Evolutionary conservation across 2,329 filamentous ascomycete genomes (phyloP).

Genomic region (Fusarium coffeatum): DNA sequence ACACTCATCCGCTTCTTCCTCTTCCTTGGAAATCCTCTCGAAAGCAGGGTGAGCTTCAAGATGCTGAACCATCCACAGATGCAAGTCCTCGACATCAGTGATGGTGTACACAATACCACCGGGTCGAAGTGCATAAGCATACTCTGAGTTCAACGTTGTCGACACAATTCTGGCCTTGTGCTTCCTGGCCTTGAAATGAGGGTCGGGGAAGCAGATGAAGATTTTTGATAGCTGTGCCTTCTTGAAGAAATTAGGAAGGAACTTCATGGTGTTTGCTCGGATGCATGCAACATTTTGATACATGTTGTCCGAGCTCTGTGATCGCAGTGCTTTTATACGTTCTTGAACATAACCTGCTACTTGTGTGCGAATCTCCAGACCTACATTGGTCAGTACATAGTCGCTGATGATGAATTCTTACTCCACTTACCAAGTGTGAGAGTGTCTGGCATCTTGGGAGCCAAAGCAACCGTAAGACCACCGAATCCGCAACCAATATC

Average conservation of each 20-base stretch:
- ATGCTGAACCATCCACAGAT: conserved; percentile 92
- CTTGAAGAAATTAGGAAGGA: conserved; percentile 96
- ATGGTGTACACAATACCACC: conserved; percentile 95
- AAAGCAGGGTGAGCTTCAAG: conserved; percentile 83
- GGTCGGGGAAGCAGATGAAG: conserved; percentile 98
- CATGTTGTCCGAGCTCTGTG: conserved; percentile 65
- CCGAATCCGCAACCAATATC: conserved; percentile 99
- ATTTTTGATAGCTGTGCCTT: conserved; percentile 86
- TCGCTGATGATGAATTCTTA: not conserved
- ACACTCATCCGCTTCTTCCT: conserved; percentile 75
- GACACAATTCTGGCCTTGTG: conserved; percentile 97
- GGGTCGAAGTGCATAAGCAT: conserved; percentile 85
- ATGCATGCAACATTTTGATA: conserved; percentile 93
- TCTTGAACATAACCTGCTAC: conserved; percentile 93
- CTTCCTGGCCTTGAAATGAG: conserved; percentile 97
- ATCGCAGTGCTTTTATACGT: conserved; percentile 83
- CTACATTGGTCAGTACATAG: conserved; percentile 54
- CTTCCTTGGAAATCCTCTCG: conserved; percentile 76
- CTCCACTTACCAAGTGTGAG: conserved; percentile 77
- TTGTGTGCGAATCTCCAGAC: conserved; percentile 91
- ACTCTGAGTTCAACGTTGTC: conserved; percentile 88
- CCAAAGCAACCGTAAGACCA: conserved; percentile 86
- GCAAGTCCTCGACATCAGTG: conserved; percentile 94
- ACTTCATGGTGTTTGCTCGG: conserved; percentile 98
- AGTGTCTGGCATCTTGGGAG: conserved; percentile 82